These are phyloP conservation scores for Aspergillus aculeatinus DNA, from an alignment of 2,329 filamentous ascomycete genomes.

Conservation along the genomic window DNA sequence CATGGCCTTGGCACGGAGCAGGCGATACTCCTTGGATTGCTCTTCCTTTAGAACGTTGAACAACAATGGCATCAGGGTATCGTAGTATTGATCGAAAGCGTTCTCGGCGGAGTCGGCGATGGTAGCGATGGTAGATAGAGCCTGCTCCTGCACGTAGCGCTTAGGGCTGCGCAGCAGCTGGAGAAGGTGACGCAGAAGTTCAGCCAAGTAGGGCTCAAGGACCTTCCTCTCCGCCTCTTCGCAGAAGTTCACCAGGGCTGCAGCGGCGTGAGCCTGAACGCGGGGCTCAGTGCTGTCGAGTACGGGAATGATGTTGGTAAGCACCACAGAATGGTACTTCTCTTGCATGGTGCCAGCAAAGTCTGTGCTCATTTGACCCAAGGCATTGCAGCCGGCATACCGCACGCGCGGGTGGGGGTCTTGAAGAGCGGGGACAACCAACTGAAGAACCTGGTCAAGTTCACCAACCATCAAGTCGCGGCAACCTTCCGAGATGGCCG, in stretches of 20 bases:
- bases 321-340: conserved; percentile 83
- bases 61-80: conserved; percentile 89
- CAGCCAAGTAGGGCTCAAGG: conserved; percentile 88
- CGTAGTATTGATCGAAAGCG: conserved; percentile 93
- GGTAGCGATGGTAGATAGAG: conserved; percentile 94
- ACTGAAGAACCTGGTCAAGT: conserved; percentile 85
- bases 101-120: conserved; percentile 98
- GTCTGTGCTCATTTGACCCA: conserved; percentile 99
- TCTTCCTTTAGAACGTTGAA: conserved; percentile 87
- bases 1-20: conserved; percentile 96
- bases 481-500: conserved; percentile 95
- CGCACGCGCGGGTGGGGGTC: conserved; percentile 91
- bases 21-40: conserved; percentile 87
- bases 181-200: conserved; percentile 80
- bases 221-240: conserved; percentile 93
- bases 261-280: conserved; percentile 94
- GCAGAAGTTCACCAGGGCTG: conserved; percentile 98
- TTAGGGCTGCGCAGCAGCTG: conserved; percentile 86
- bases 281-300: conserved; percentile 85
- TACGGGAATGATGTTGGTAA: conserved; percentile 89
- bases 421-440: conserved; percentile 88
- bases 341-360: conserved; percentile 98
- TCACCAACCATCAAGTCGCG: conserved; percentile 94
- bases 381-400: conserved; percentile 95
- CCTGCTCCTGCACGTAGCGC: conserved; percentile 96